phyloP scores from a whole-genome alignment of 331 rosid genomes.

The Prunus yedoensis region DNA sequence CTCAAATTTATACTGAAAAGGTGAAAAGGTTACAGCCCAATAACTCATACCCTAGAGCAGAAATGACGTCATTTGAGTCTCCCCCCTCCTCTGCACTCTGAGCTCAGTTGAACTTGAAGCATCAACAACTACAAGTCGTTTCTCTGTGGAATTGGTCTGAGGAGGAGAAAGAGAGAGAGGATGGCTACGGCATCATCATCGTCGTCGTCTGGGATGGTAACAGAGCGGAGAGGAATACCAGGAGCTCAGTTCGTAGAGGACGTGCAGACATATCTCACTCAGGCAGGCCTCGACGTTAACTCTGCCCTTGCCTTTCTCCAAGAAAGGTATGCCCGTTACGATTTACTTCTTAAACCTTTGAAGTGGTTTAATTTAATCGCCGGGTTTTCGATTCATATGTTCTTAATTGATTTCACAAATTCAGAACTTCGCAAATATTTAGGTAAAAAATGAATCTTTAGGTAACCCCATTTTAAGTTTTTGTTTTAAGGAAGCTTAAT shows the following conservation, averaged over 20 bases:
- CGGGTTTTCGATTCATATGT: neutral
- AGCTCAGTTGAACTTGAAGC: neutral
- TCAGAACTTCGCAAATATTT: neutral
- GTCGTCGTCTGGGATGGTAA: slow-evolving; percentile 21
- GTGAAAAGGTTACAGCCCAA: neutral
- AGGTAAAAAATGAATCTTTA: neutral
- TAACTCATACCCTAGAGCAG: neutral
- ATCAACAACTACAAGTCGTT: neutral
- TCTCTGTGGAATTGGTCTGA: neutral
- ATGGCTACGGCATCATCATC: slow-evolving; percentile 53
- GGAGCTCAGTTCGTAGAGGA: slow-evolving; percentile 78
- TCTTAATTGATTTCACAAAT: neutral
- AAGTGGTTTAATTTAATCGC: neutral
- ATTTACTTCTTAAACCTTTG: neutral
- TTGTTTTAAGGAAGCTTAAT: neutral
- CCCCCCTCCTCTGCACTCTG: slow-evolving; percentile 1
- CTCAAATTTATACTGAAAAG: neutral
- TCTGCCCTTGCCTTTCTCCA: slow-evolving; percentile 70
- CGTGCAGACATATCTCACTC: slow-evolving; percentile 70
- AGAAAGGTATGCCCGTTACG: slow-evolving; percentile 45
- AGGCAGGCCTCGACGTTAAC: slow-evolving; percentile 58
- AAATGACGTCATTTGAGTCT: slow-evolving; percentile 12
- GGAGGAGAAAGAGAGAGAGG: neutral
- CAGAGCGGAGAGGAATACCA: slow-evolving; percentile 87
- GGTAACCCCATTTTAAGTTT: neutral